phyloP scores from a whole-genome alignment of 108 stramenopile genomes.

The Nitzschia sp. region DNA sequence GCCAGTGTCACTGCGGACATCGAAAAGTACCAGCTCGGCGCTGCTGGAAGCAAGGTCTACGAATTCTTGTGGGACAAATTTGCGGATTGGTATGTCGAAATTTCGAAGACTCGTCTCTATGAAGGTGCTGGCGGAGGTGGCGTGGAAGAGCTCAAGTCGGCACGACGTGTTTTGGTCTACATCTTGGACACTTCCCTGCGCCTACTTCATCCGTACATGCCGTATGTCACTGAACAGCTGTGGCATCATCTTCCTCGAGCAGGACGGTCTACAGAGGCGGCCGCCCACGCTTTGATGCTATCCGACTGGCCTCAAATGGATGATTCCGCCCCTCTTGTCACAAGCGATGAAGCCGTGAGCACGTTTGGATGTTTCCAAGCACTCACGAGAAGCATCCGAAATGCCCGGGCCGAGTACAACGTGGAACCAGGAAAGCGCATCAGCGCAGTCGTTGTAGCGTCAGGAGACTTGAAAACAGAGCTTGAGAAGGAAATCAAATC shows the following conservation, averaged over 20 bases:
- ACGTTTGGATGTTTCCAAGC: conserved; percentile 87
- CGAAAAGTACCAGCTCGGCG: conserved; percentile 87
- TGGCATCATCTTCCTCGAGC: conserved; percentile 95
- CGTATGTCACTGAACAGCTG: conserved; percentile 95
- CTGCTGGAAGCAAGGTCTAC: conserved; percentile 87
- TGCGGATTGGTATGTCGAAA: conserved; percentile 98
- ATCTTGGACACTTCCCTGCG: conserved; percentile 92
- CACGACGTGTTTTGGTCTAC: conserved; percentile 91
- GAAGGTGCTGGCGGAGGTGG: conserved; percentile 80
- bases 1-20: conserved; percentile 84
- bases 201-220: conserved; percentile 98
- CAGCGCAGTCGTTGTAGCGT: conserved; percentile 70
- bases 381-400: conserved; percentile 86
- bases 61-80: conserved; percentile 97
- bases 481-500: conserved; percentile 77
- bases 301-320: conserved; percentile 91
- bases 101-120: conserved; percentile 87
- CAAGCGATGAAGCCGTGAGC: conserved; percentile 55
- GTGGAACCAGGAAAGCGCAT: conserved; percentile 89
- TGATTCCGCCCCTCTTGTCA: conserved; percentile 59
- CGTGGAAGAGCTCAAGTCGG: conserved; percentile 70
- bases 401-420: conserved; percentile 90
- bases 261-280: conserved; percentile 38
- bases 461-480: conserved; percentile 52
- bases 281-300: conserved; percentile 80